Conservation (phyloP, 2,329 filamentous ascomycete genomes). For the Exophiala oligosperma region DNA sequence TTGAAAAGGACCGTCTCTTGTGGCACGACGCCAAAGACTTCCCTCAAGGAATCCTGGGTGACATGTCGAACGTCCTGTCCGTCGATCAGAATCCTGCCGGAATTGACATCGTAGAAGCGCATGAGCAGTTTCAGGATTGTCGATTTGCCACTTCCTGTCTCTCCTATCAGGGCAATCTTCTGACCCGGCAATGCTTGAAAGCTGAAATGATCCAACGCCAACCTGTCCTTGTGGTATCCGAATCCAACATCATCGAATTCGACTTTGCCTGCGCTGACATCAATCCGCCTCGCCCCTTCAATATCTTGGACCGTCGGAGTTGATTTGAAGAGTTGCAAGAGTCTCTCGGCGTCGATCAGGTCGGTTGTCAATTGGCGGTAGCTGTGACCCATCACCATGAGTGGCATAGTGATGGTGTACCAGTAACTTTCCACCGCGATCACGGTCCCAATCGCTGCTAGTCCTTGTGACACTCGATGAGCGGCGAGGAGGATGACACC, state of each 20-base stretch:
- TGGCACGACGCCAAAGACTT: conserved; percentile 71
- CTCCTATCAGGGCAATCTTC: not conserved
- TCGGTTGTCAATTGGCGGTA: not conserved
- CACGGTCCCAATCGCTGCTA: not conserved
- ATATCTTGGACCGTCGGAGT: too few species aligned
- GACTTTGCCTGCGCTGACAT: too few species aligned
- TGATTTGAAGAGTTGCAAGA: conserved; percentile 4
- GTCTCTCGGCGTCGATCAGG: conserved; percentile 1
- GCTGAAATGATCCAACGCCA: not conserved
- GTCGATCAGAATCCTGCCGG: conserved; percentile 76
- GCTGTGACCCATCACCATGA: not conserved
- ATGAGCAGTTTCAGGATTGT: conserved; percentile 89
- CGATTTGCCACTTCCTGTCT: conserved; percentile 85
- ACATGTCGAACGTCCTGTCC: conserved; percentile 78
- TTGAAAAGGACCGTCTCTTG: conserved; percentile 94
- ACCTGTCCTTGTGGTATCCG: too few species aligned
- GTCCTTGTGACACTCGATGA: not conserved
- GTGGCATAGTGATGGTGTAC: conserved; percentile 3
- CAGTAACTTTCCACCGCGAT: conserved; percentile 3
- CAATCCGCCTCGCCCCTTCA: too few species aligned
- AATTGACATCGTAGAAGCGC: conserved; percentile 86
- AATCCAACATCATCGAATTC: too few species aligned
- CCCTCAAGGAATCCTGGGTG: conserved; percentile 76
- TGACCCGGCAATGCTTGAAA: not conserved
- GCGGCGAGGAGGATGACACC: not conserved